Base-by-base conservation (phyloP, 164 flowering plant genomes). In the Nymphaea thermarum region DNA sequence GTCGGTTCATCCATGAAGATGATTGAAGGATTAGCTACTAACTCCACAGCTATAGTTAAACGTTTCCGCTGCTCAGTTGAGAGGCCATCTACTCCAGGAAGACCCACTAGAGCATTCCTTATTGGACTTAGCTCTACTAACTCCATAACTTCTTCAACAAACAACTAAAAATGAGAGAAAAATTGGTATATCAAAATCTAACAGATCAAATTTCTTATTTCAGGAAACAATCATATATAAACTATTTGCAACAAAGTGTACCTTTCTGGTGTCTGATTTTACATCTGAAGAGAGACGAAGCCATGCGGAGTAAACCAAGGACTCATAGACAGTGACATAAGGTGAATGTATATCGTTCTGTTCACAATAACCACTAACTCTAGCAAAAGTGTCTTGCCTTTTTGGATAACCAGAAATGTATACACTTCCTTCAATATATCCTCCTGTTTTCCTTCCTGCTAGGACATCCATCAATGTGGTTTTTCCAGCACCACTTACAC, bases 1-100 rank as follows among this genome's bases (percentile, higher is more conserved):
- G 99, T 94, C 43, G 98, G 98, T 71, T 94, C 98, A 70, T 94
- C 98, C 98, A 91, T 91, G 82, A 94, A 94, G 61, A 91, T 88
- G 74, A 94, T 91, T 5, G 99, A 91, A 42, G 99, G 99, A 73
- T 94, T 94, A 2, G 99, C 99, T 61, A 94, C 99, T 42, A 94
- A 93, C 72, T 94, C 98, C 43, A 94, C 98, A 4, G 99, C 98
- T 36, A 94, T 94, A 8, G 98, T 91, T 73, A 94, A 69, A 25
- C 99, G 81, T 79, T 94, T 94, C 71, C 99, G 82, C 67, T 94
- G 98, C 73, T 94, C 99, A 5, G 96, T 94, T 67, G 99, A 94
- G 70, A 94, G 78, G 43, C 99, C 99, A 42, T 85, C 86, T 36
- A 94, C 73, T 59, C 99, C 98, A 4, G 93, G 96, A 62, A 91